These are phyloP conservation scores for Leccinum fallax DNA, from an alignment of 1,284 basidiomycete species.

Conservation along the genomic window DNA sequence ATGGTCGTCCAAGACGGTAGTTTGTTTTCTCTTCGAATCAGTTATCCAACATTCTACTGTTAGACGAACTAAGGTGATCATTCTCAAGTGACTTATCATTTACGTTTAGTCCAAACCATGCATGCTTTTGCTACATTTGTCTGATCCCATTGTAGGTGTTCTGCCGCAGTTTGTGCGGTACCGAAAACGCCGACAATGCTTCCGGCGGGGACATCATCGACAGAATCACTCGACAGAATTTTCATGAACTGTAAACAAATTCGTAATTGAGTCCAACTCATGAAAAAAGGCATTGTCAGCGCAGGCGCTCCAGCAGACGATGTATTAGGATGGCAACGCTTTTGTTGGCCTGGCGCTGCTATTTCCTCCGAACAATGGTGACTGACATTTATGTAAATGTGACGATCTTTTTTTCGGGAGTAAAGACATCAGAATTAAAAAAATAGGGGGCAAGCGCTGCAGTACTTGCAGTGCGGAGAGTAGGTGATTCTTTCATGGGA, in stretches of 20 bases:
- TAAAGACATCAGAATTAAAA: background rate
- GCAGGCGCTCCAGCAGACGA: background rate
- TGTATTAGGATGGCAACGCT: background rate
- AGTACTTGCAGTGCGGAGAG: background rate
- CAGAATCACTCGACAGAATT: background rate
- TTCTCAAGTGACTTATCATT: background rate
- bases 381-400: background rate
- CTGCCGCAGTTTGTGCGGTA: background rate
- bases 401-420: background rate
- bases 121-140: too few relatives aligned
- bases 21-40: background rate
- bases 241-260: background rate
- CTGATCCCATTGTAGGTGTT: background rate
- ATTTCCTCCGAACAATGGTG: background rate
- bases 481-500: background rate
- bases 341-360: background rate
- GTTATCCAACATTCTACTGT: background rate
- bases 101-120: background rate
- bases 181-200: background rate
- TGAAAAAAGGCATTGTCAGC: background rate
- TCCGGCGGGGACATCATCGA: background rate
- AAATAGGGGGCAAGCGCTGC: background rate
- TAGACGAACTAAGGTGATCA: background rate
- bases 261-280: background rate
- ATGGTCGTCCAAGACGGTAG: conserved; percentile 29